Conservation (phyloP, 1,139 yeast genomes). For the Torulaspora globosa region DNA sequence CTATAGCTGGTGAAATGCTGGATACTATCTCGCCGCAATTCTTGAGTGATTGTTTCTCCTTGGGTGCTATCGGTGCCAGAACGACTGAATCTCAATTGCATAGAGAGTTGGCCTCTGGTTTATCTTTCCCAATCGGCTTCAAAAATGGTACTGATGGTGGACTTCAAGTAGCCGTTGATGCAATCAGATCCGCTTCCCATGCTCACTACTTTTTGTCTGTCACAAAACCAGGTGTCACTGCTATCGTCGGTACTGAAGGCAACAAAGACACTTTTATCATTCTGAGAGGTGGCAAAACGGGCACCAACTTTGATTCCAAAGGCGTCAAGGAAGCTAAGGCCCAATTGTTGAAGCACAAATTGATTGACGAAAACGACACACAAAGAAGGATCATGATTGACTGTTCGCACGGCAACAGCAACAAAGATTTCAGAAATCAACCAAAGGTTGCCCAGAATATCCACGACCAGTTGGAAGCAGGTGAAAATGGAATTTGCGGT, state of each 20-base stretch:
- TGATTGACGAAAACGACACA: constrained; percentile 44
- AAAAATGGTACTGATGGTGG: constrained; percentile 97
- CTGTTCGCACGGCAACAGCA: constrained; percentile 95
- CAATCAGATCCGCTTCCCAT: constrained; percentile 85
- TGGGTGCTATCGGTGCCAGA: constrained; percentile 97
- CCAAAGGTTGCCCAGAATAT: constrained; percentile 83
- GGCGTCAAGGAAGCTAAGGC: constrained; percentile 66
- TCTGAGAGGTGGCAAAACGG: constrained; percentile 90
- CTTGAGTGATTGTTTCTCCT: constrained; percentile 80
- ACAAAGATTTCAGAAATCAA: constrained; percentile 85
- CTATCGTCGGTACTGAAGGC: constrained; percentile 93
- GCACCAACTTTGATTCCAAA: constrained; percentile 81
- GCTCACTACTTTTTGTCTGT: constrained; percentile 94
- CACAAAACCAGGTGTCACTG: constrained; percentile 91
- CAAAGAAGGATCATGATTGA: constrained; percentile 88
- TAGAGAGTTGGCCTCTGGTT: constrained; percentile 91
- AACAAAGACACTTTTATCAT: constrained; percentile 87
- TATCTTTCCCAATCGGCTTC: constrained; percentile 96
- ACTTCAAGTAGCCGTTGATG: constrained; percentile 87
- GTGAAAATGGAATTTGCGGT: constrained; percentile 78
- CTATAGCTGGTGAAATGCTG: constrained; percentile 96
- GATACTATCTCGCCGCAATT: constrained; percentile 96
- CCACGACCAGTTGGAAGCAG: constrained; percentile 73
- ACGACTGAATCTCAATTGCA: constrained; percentile 96
- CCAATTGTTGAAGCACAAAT: constrained; percentile 55